Conservation (phyloP, 768 basidiomycete genomes). For the Dictyophora rubrovolvata region DNA sequence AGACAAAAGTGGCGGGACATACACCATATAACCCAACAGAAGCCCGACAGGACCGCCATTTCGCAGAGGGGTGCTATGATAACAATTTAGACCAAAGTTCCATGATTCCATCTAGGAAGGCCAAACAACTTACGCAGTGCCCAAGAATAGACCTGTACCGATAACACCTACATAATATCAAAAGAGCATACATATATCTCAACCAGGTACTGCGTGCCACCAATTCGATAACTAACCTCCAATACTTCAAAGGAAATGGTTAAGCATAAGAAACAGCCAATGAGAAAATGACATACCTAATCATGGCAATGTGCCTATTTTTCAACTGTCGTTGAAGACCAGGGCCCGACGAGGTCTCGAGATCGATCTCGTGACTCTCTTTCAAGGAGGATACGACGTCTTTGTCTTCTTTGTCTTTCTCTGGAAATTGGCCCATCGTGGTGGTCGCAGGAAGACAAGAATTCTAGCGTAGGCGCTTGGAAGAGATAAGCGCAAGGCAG, state of each 20-base stretch:
- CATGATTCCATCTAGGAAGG: background rate
- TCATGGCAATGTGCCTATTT: conserved; percentile 77
- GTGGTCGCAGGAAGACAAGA: background rate
- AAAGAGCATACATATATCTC: conserved; percentile 4
- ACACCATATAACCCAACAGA: conserved; percentile 52
- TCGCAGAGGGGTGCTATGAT: conserved; percentile 44
- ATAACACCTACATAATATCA: conserved; percentile 32
- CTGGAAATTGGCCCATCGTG: background rate
- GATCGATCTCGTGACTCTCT: background rate
- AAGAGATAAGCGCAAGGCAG: background rate
- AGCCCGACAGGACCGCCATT: conserved; percentile 68
- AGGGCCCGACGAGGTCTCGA: background rate
- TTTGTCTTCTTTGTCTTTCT: background rate
- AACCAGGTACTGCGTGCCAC: background rate
- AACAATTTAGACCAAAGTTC: conserved; percentile 19
- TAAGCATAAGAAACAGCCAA: background rate
- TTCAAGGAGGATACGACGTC: background rate
- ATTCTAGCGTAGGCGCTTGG: too few relatives aligned
- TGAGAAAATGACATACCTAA: conserved; percentile 35
- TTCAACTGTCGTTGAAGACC: conserved; percentile 52
- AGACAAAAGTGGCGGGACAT: background rate
- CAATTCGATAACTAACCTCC: conserved; percentile 18
- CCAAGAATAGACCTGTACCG: conserved; percentile 54
- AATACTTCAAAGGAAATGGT: conserved; percentile 17
- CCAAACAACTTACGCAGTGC: conserved; percentile 22